phyloP scores from a whole-genome alignment of 2,329 filamentous ascomycete genomes.

The Lasiodiplodia citricola region DNA sequence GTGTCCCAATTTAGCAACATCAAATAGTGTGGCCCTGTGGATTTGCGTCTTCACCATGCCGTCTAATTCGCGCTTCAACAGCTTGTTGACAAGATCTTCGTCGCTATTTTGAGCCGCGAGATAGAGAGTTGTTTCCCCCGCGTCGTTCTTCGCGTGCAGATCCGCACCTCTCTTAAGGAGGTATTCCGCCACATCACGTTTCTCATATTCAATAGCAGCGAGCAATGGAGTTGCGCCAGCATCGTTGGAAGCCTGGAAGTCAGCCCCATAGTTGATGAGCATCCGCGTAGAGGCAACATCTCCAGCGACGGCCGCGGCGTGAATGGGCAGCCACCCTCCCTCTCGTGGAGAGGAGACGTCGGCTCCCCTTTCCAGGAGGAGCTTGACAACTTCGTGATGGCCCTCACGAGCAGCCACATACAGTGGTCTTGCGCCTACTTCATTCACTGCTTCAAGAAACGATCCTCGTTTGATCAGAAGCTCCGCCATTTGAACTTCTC shows the following conservation, averaged over 20 bases:
- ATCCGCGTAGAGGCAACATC: background rate
- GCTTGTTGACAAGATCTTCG: background rate
- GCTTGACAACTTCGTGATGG: background rate
- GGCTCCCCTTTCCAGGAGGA: background rate
- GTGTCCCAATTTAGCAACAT: too few relatives aligned
- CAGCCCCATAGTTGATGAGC: background rate
- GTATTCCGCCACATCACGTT: background rate
- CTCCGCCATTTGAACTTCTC: background rate
- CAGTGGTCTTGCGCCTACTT: background rate
- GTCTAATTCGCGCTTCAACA: background rate
- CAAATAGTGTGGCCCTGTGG: too few relatives aligned
- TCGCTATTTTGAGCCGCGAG: background rate
- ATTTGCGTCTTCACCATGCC: too few relatives aligned
- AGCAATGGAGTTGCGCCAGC: background rate
- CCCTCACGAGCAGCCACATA: background rate
- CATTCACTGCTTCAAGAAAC: background rate
- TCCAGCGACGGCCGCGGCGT: background rate
- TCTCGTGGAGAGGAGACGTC: too few relatives aligned
- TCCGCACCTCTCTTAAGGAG: background rate
- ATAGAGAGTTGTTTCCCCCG: background rate
- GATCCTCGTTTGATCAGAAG: background rate
- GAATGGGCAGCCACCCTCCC: background rate
- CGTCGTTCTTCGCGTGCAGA: too few relatives aligned
- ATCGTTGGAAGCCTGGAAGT: background rate
- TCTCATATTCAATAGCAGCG: background rate